Evolutionary conservation across 2,329 filamentous ascomycete genomes (phyloP), one percentile per base, ranked within the genome.

Genomic region (Fusarium redolens): DNA sequence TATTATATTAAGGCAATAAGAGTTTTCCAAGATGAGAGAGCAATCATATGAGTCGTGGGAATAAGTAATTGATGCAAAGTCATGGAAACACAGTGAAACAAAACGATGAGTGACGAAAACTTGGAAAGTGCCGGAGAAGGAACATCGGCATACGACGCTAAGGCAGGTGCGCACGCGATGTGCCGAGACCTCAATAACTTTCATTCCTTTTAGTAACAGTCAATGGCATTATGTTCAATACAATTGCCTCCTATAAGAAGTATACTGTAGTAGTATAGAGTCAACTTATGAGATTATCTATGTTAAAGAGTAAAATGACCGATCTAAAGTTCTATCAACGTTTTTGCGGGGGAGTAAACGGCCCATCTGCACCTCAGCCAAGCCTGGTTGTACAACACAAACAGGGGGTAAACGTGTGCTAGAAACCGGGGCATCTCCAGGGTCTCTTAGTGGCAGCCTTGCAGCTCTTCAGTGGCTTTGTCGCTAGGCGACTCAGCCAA

Each of bases 381-480:
- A 64, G 33, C 18, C 33, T 52, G 40, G 44, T 58, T 43, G 47
- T 41, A 61, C 41, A 61, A 22, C 43, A 44, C 28, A 33, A 47
- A 33, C 48, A 57, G 37, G 63, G 65, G 43, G 40, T 44, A 25
- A 63, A 65, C 41, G 41, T 43, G 61, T 48, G 51, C 63, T 60
- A 45, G 44, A 72, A 55, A 61, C 33, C 33, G 63, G 50, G 63
- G 44, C 41, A 51, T 55, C 43, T 52, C 54, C 38, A 61, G 59
- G 63, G 56, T 59, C 44, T 55, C 43, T 52, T 58, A 73, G 67
- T 58, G 43, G 57, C n/a, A 66, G 70, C 70, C 57, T 72, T 54
- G 69, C 56, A 67, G 61, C 48, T 62, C 41, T 61, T 55, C 58
- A 58, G 61, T 60, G 61, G 69, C 48, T 58, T 35, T 14, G 14